Evolutionary conservation across 352 stramenopile genomes (phyloP).

Genomic region (Salisapilia sapeloensis): DNA sequence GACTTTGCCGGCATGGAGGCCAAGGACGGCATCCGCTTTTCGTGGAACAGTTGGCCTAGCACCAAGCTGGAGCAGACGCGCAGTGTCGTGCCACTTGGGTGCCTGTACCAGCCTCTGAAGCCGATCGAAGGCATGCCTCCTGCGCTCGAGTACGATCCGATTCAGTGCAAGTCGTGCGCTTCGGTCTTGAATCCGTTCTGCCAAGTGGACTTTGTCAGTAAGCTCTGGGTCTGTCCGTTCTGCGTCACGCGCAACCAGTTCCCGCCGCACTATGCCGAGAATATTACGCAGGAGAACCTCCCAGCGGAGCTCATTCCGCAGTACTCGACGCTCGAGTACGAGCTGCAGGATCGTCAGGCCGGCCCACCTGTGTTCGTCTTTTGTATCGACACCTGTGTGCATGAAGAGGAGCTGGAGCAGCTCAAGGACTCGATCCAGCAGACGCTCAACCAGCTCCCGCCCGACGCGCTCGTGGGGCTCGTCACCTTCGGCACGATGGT

Average conservation of each 20-base stretch:
- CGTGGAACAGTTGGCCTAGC: constrained; percentile 97
- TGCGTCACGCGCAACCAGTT: constrained; percentile 99
- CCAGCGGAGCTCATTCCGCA: constrained; percentile 98
- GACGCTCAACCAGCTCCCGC: constrained; percentile 95
- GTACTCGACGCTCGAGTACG: constrained; percentile 99
- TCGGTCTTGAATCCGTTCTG: constrained; percentile 98
- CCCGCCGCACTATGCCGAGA: constrained; percentile 86
- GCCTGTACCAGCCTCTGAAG: constrained; percentile 95
- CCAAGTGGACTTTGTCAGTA: constrained; percentile 97
- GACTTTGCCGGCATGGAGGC: constrained; percentile 73
- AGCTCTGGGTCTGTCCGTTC: constrained; percentile 99
- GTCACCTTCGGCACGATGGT: constrained; percentile 99
- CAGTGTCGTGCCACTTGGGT: constrained; percentile 92
- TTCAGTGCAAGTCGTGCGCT: constrained; percentile 95
- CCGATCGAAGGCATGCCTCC: constrained; percentile 88
- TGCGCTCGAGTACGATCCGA: constrained; percentile 94
- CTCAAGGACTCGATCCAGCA: constrained; percentile 98
- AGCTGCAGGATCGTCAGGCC: constrained; percentile 85
- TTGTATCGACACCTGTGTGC: constrained; percentile 94
- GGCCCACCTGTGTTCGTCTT: constrained; percentile 98
- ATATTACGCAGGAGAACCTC: constrained; percentile 97
- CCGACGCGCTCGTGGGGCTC: constrained; percentile 94
- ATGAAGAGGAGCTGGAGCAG: constrained; percentile 94
- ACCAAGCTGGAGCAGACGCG: constrained; percentile 95
- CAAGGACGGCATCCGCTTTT: constrained; percentile 93